Conservation (phyloP, 2,329 filamentous ascomycete genomes). For the Trichoderma oligosporum region DNA sequence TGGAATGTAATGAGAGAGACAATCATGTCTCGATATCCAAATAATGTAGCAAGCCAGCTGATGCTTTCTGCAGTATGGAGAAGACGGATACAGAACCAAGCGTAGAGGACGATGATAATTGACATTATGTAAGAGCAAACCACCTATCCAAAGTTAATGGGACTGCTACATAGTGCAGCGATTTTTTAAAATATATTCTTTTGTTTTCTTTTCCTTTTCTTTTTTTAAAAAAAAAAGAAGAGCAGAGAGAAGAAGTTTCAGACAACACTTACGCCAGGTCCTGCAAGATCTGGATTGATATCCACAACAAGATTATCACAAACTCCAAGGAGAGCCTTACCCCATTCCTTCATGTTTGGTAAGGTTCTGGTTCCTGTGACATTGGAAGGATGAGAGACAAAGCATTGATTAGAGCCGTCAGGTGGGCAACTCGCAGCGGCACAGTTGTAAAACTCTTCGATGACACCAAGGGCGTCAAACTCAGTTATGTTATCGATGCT, state of each 20-base stretch:
- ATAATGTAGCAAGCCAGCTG: background rate
- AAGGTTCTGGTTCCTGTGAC: too few relatives aligned
- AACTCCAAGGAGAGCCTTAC: too few relatives aligned
- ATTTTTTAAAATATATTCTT: too few relatives aligned
- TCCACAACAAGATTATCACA: too few relatives aligned
- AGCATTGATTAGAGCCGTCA: too few relatives aligned
- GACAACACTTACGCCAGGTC: conserved; percentile 10
- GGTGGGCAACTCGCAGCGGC: too few relatives aligned
- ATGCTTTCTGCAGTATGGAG: background rate
- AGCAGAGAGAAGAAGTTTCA: too few relatives aligned
- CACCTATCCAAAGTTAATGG: background rate
- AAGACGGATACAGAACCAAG: background rate
- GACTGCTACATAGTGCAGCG: too few relatives aligned
- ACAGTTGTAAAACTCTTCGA: background rate
- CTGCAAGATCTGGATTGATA: conserved; percentile 13
- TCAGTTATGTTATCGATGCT: background rate
- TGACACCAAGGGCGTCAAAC: background rate
- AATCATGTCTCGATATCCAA: background rate
- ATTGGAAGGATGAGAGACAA: too few relatives aligned
- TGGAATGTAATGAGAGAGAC: background rate
- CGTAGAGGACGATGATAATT: background rate
- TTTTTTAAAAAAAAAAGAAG: too few relatives aligned
- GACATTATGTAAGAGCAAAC: conserved; percentile 6
- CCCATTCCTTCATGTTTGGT: too few relatives aligned
- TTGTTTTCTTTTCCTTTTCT: too few relatives aligned